Conservation (phyloP, 139 green algal species). For the Desmodesmus armatus region DNA sequence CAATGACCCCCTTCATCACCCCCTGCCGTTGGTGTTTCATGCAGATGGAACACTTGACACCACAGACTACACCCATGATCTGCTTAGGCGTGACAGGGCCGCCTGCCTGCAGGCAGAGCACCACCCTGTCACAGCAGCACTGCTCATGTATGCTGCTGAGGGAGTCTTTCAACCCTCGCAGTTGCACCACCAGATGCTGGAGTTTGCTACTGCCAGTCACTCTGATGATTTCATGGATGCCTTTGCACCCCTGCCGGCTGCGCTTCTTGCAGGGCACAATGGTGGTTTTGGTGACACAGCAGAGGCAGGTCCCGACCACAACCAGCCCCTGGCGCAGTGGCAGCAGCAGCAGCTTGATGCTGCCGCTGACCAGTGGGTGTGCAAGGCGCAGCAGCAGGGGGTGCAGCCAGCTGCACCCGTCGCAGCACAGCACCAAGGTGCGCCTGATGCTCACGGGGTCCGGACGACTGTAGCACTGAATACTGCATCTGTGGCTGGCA, state of each 20-base stretch:
- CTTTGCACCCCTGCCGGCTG: neutral
- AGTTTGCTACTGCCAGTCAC: neutral
- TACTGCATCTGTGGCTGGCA: too few species aligned
- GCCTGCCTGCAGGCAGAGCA: neutral
- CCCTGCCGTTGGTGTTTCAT: neutral
- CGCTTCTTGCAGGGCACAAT: neutral
- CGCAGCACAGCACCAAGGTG: neutral
- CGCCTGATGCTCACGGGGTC: too few species aligned
- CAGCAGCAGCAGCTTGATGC: neutral
- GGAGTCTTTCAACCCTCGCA: neutral
- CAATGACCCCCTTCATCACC: neutral
- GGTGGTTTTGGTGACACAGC: neutral
- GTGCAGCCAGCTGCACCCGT: neutral
- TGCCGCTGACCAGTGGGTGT: neutral
- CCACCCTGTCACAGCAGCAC: neutral
- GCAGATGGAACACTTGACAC: neutral
- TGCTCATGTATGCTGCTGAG: neutral
- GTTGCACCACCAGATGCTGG: neutral
- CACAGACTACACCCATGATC: neutral
- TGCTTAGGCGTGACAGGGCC: neutral
- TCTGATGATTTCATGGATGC: neutral
- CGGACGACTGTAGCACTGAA: too few species aligned
- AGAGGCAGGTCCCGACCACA: neutral
- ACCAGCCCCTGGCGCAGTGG: neutral
- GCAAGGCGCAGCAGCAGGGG: neutral